Evolutionary conservation across 2,329 filamentous ascomycete genomes (phyloP).

Genomic region (Neofusicoccum sp.): DNA sequence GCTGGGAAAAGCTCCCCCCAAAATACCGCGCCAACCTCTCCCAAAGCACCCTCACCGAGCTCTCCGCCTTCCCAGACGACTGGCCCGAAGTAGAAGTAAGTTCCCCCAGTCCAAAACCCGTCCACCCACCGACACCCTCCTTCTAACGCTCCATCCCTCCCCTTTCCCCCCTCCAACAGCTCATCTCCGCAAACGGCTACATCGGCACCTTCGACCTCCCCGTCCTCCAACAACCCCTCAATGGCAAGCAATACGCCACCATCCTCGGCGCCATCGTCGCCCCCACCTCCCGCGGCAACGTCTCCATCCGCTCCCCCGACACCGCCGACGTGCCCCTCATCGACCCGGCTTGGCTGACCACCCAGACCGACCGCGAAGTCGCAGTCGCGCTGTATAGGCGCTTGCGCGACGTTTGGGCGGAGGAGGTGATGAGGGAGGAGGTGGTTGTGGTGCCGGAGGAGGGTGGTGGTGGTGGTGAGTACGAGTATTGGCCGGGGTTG

Average conservation of each 20-base stretch:
- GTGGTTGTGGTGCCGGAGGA: slow-evolving; percentile 28
- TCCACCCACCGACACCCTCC: slow-evolving; percentile 15
- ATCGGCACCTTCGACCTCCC: slow-evolving; percentile 24
- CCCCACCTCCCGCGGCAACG: slow-evolving; percentile 35
- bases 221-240: slow-evolving; percentile 25
- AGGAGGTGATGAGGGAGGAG: slow-evolving; percentile 27
- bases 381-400: slow-evolving; percentile 34
- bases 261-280: slow-evolving; percentile 32
- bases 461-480: slow-evolving; percentile 23
- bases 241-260: slow-evolving; percentile 33
- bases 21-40: slow-evolving; percentile 14
- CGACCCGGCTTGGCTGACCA: slow-evolving; percentile 36
- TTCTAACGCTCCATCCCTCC: not conserved
- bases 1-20: slow-evolving; percentile 20
- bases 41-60: slow-evolving; percentile 5
- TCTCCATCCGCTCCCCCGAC: slow-evolving; percentile 31
- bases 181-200: slow-evolving; percentile 24
- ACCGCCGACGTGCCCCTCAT: slow-evolving; percentile 30
- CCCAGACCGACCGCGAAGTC: slow-evolving; percentile 31
- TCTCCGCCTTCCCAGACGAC: slow-evolving; percentile 18
- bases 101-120: slow-evolving; percentile 16
- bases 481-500: slow-evolving; percentile 31
- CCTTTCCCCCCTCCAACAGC: slow-evolving; percentile 17
- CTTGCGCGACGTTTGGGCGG: slow-evolving; percentile 26
- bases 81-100: slow-evolving; percentile 25